Evolutionary conservation across 345 rosid genomes (phyloP), one percentile per base, ranked within the genome.

Genomic region (Lepidium sativum): DNA sequence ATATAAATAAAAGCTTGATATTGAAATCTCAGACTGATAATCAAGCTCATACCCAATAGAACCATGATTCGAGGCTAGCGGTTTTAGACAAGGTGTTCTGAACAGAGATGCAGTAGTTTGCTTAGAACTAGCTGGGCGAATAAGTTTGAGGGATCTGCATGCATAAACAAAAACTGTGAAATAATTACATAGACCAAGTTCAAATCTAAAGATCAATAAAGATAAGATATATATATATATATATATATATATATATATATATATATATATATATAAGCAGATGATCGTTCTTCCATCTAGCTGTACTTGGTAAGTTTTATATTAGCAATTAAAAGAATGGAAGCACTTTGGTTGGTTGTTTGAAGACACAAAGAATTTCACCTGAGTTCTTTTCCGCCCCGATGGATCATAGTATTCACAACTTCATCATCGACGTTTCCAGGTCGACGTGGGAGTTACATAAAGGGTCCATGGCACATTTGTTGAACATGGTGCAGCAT

Each of bases 331-430:
- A 18, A 9, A 61, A 47, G 12, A 15, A 48, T 9, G 7, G 20
- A 41, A 40, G 9, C 12, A 31, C 13, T 53, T 32, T 62, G 4
- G 1, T 21, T 11, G 17, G 9, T 43, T 20, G 23, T n/a, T 42
- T 31, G 3, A 21, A 53, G 33, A 54, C 33, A 42, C 34, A 54
- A 42, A 41, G 31, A 65, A 9, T 1, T 77, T 76, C 69, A 91
- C 97, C 70, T 81, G 41, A 91, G 86, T 52, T 88, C 69, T 65
- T 81, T 88, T 63, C 96, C 96, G 47, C 96, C 94, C 35, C 96
- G 86, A 32, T 86, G 91, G 70, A 91, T 83, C 96, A 86, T 79
- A 1, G 88, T 83, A 65, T 82, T 82, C 41, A 88, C 94, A 72
- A 86, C 89, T 5, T 83, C 88, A 66, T 81, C 81, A 67, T 88